These are phyloP conservation scores for Graphilbum fragrans DNA, from an alignment of 2,329 filamentous ascomycete species.

Conservation along the genomic window DNA sequence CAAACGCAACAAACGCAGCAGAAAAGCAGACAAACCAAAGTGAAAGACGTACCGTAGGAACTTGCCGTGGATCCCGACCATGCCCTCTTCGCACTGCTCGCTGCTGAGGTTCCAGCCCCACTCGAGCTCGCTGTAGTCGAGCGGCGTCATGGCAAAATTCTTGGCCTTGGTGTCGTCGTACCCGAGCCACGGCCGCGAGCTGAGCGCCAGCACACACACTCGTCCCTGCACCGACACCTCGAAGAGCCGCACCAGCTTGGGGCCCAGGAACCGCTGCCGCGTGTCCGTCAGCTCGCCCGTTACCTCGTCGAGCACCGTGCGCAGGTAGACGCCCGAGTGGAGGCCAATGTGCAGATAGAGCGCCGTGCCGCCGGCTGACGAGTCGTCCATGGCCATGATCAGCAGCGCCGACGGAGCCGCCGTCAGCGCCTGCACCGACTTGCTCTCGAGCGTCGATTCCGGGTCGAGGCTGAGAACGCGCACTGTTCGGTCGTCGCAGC, in stretches of 20 bases:
- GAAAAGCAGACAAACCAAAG: conserved; percentile 29
- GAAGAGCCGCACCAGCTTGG: conserved; percentile 81
- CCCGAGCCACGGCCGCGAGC: conserved; percentile 89
- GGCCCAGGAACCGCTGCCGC: conserved; percentile 84
- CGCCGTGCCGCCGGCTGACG: conserved; percentile 75
- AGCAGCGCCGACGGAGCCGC: conserved; percentile 79
- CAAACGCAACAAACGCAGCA: conserved; percentile 52
- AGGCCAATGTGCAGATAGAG: conserved; percentile 93
- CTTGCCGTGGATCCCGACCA: conserved; percentile 85
- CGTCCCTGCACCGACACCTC: conserved; percentile 79
- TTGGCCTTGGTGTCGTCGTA: conserved; percentile 82
- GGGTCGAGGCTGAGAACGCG: conserved; percentile 83
- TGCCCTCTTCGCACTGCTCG: conserved; percentile 84
- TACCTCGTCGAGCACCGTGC: conserved; percentile 88
- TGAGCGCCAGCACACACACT: conserved; percentile 77
- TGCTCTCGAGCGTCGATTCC: conserved; percentile 81
- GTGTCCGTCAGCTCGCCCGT: conserved; percentile 94
- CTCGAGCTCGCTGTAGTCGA: conserved; percentile 79
- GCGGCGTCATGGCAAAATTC: conserved; percentile 80
- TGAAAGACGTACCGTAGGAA: conserved; percentile 58
- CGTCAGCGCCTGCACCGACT: conserved; percentile 87
- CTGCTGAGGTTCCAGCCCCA: conserved; percentile 97
- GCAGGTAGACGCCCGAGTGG: conserved; percentile 88
- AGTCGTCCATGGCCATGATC: conserved; percentile 94
- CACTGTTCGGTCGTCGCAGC: conserved; percentile 93